These are phyloP conservation scores for Quercus suber DNA, from an alignment of 306 rosid species.

Conservation along the genomic window DNA sequence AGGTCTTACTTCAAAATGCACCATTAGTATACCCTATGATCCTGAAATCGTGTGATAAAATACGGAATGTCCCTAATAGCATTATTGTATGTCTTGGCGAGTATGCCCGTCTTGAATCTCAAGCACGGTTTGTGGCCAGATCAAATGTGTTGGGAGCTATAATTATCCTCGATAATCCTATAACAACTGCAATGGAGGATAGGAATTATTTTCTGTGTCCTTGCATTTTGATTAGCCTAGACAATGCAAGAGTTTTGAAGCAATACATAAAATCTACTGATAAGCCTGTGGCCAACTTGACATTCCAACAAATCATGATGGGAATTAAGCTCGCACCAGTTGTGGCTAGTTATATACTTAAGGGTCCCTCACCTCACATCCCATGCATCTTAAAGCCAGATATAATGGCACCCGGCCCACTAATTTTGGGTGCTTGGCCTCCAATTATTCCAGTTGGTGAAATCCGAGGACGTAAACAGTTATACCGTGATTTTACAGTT, in stretches of 20 bases:
- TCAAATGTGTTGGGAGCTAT: constrained; percentile 20
- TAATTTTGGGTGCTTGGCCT: too few relatives aligned
- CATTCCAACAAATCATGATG: constrained; percentile 34
- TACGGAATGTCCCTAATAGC: neutral
- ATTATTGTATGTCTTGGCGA: constrained; percentile 17
- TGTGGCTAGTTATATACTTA: constrained; percentile 38
- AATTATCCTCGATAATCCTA: neutral
- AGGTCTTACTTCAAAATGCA: neutral
- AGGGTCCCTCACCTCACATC: constrained; percentile 43
- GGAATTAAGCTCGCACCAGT: constrained; percentile 45
- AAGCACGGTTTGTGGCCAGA: neutral
- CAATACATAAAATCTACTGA: constrained; percentile 4
- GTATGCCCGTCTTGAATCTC: neutral
- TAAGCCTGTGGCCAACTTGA: constrained; percentile 22
- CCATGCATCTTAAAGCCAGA: constrained; percentile 36
- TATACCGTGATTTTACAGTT: too few relatives aligned
- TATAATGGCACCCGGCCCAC: constrained; percentile 19
- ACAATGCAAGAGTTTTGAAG: constrained; percentile 27
- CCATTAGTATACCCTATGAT: constrained; percentile 6
- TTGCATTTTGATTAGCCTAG: constrained; percentile 33
- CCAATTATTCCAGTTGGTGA: too few relatives aligned
- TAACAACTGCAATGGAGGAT: neutral
- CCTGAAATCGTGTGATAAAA: neutral
- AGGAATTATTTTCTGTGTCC: constrained; percentile 12
- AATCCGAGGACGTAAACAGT: too few relatives aligned